Evolutionary conservation across 2,329 filamentous ascomycete species (phyloP).

Genomic region (Dactylellina parvicollis): DNA sequence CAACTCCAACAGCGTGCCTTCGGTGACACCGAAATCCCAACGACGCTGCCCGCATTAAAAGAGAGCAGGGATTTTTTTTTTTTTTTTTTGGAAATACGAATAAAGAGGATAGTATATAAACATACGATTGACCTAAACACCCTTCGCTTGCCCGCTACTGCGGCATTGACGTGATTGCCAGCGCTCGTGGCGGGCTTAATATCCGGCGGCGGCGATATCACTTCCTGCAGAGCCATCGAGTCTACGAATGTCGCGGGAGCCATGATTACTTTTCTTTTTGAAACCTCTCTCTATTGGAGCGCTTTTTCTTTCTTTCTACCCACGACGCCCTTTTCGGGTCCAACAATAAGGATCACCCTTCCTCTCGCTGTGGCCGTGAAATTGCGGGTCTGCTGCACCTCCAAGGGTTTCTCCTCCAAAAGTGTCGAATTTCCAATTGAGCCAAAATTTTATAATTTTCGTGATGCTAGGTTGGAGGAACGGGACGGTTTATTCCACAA

Average conservation of each 20-base stretch:
- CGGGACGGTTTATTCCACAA: not conserved
- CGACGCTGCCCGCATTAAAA: slow-evolving; percentile 32
- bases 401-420: slow-evolving; percentile 5
- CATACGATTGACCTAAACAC: slow-evolving; percentile 49
- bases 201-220: slow-evolving; percentile 48
- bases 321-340: slow-evolving; percentile 16
- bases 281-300: slow-evolving; percentile 3
- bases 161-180: slow-evolving; percentile 28
- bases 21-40: slow-evolving; percentile 53
- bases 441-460: slow-evolving; percentile 5
- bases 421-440: slow-evolving; percentile 3
- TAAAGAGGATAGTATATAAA: slow-evolving; percentile 25
- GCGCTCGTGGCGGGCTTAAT: slow-evolving; percentile 10
- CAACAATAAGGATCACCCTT: slow-evolving; percentile 1
- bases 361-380: slow-evolving; percentile 14
- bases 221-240: slow-evolving; percentile 51
- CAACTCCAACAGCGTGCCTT: slow-evolving; percentile 25
- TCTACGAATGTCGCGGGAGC: slow-evolving; percentile 49
- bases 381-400: slow-evolving; percentile 23
- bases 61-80: slow-evolving; percentile 22
- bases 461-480: not conserved
- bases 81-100: slow-evolving; percentile 13
- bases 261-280: slow-evolving; percentile 18
- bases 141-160: slow-evolving; percentile 34
- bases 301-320: not conserved